Percentiles rank a stretch among this genome's conserved stretches.
Conservation (phyloP, 2,329 filamentous ascomycete species). For the Pseudogymnoascus sp. region DNA sequence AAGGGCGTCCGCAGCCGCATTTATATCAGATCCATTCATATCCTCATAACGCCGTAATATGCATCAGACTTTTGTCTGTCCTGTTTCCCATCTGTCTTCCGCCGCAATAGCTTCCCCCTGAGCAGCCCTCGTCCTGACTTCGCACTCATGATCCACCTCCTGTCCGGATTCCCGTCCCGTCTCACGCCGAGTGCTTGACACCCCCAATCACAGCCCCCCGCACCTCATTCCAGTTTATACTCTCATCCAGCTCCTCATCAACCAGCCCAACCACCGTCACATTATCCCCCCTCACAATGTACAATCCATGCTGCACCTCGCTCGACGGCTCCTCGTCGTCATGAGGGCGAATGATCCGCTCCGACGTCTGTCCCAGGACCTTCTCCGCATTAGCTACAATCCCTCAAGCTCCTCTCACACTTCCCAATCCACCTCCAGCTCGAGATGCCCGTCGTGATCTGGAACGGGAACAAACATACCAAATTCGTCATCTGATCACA, state of each 20-base stretch:
- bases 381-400: constrained; percentile 23
- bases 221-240: constrained; percentile 90
- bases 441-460: background rate
- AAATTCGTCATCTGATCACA: constrained; percentile 92
- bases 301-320: constrained; percentile 77
- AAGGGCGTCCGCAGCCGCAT: background rate
- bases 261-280: constrained; percentile 85
- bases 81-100: constrained; percentile 4
- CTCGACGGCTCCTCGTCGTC: constrained; percentile 77
- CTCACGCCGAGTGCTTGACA: constrained; percentile 62
- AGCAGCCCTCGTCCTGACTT: background rate
- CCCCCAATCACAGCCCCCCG: constrained; percentile 75
- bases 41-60: constrained; percentile 27
- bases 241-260: constrained; percentile 79
- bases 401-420: background rate
- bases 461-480: constrained; percentile 33
- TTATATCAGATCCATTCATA: constrained; percentile 10
- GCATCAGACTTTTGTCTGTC: constrained; percentile 17
- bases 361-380: constrained; percentile 75
- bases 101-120: background rate
- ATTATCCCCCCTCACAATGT: constrained; percentile 89
- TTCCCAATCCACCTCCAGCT: background rate
- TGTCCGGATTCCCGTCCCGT: background rate
- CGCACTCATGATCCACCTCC: background rate
- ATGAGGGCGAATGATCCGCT: constrained; percentile 79